A percentile compares a stretch with the other conserved stretches of the same genome.
Conservation (phyloP, 495 filamentous ascomycete genomes). For the Hypoxylon fragiforme region DNA sequence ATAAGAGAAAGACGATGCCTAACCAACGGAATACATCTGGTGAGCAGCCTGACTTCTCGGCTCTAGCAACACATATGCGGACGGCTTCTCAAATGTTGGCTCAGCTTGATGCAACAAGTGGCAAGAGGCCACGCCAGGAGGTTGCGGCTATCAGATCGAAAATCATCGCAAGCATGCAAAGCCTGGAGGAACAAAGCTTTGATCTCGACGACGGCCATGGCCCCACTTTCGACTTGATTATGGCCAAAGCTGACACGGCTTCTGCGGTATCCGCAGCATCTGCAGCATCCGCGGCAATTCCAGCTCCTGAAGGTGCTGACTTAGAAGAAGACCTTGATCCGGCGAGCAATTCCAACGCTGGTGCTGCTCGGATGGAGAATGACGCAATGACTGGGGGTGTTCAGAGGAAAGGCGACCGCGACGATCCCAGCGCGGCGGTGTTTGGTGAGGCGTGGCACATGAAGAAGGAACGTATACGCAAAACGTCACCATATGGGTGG, state of each 20-base stretch:
- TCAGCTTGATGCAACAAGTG: conserved; percentile 71
- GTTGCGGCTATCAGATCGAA: conserved; percentile 74
- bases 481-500: conserved; percentile 74
- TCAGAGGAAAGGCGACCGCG: conserved; percentile 72
- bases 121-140: conserved; percentile 70
- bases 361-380: conserved; percentile 78
- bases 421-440: conserved; percentile 78
- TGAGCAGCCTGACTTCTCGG: conserved; percentile 72
- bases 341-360: conserved; percentile 62
- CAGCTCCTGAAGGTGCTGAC: conserved; percentile 38
- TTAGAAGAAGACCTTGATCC: conserved; percentile 52
- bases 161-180: conserved; percentile 84
- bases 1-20: conserved; percentile 55
- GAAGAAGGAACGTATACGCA: conserved; percentile 76
- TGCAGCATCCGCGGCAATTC: conserved; percentile 40
- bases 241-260: conserved; percentile 54
- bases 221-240: conserved; percentile 73
- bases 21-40: conserved; percentile 45
- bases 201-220: conserved; percentile 60
- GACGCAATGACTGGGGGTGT: conserved; percentile 77
- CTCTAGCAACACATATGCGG: conserved; percentile 76
- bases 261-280: conserved; percentile 39
- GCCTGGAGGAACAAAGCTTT: conserved; percentile 78
- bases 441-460: conserved; percentile 77
- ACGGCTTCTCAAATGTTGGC: conserved; percentile 79